phyloP scores from a whole-genome alignment of 371 early-diverging fungal genomes.

The Blakeslea trispora region DNA sequence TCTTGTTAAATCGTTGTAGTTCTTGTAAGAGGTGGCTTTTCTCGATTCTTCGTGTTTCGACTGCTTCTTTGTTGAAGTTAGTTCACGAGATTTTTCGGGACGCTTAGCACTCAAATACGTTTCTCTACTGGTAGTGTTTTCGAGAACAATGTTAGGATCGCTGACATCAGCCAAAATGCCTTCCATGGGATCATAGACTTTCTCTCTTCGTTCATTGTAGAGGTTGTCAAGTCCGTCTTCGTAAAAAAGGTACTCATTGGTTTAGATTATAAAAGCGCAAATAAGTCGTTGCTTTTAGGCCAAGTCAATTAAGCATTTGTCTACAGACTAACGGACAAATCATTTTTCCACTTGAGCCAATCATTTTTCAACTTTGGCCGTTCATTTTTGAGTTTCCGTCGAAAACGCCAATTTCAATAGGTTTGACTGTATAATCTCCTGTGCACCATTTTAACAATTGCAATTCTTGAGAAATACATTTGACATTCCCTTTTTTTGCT shows the following conservation, averaged over 20 bases:
- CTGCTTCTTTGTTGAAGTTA: slow-evolving; percentile 14
- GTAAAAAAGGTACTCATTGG: slow-evolving; percentile 12
- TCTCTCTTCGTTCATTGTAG: slow-evolving; percentile 21
- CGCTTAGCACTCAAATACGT: slow-evolving; percentile 21
- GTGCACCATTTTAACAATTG: too few relatives aligned
- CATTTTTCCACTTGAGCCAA: neutral
- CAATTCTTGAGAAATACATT: too few relatives aligned
- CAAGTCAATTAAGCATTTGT: neutral
- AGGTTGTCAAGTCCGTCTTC: slow-evolving; percentile 19
- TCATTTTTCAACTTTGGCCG: too few relatives aligned
- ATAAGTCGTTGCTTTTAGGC: neutral
- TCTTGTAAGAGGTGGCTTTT: slow-evolving; percentile 4
- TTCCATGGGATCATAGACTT: slow-evolving; percentile 16
- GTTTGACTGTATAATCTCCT: neutral
- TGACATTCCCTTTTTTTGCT: too few relatives aligned
- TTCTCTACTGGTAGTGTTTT: slow-evolving; percentile 19
- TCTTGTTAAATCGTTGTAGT: slow-evolving; percentile 11
- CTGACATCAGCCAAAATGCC: slow-evolving; percentile 11
- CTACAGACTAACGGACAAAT: neutral
- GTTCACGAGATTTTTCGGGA: slow-evolving; percentile 16
- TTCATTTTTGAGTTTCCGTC: too few relatives aligned
- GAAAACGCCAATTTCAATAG: neutral
- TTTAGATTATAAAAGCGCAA: slow-evolving; percentile 1
- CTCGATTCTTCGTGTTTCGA: slow-evolving; percentile 5
- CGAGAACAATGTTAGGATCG: slow-evolving; percentile 19